Percentiles rank a stretch among this genome's conserved stretches.
Evolutionary conservation across 345 rosid species (phyloP).

Genomic region (Pistacia vera): DNA sequence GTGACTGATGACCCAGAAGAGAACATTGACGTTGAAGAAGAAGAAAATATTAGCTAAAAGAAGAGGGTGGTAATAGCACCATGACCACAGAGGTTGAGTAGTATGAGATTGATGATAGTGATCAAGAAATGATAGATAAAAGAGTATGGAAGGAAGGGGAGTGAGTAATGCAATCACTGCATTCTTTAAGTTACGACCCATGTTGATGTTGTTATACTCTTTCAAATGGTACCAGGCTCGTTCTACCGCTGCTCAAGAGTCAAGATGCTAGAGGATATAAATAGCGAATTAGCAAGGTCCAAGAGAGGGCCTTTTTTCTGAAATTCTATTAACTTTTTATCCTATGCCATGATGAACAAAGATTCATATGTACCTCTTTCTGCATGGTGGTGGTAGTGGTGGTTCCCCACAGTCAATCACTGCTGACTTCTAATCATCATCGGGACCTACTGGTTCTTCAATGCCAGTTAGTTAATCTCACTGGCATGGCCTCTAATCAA

Average conservation of each 20-base stretch:
- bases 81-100: slow-evolving; percentile 47
- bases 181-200: slow-evolving; percentile 58
- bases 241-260: neutral
- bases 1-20: slow-evolving; percentile 85
- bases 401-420: slow-evolving; percentile 6
- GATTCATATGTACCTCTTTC: neutral
- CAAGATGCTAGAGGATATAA: neutral
- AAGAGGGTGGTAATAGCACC: slow-evolving; percentile 86
- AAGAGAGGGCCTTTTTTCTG: neutral
- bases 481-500: neutral
- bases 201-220: neutral
- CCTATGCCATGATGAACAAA: neutral
- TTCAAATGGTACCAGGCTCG: neutral
- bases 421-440: slow-evolving; percentile 20
- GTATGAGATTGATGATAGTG: slow-evolving; percentile 22
- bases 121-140: slow-evolving; percentile 64
- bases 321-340: neutral
- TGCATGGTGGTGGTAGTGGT: neutral
- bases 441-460: slow-evolving; percentile 1
- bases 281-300: neutral
- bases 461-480: neutral
- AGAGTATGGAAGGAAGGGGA: slow-evolving; percentile 76
- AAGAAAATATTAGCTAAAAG: slow-evolving; percentile 75
- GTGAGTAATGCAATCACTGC: slow-evolving; percentile 65
- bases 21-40: slow-evolving; percentile 89